phyloP scores from a whole-genome alignment of 2,329 filamentous ascomycete species.

The Akanthomyces dipterigenus region DNA sequence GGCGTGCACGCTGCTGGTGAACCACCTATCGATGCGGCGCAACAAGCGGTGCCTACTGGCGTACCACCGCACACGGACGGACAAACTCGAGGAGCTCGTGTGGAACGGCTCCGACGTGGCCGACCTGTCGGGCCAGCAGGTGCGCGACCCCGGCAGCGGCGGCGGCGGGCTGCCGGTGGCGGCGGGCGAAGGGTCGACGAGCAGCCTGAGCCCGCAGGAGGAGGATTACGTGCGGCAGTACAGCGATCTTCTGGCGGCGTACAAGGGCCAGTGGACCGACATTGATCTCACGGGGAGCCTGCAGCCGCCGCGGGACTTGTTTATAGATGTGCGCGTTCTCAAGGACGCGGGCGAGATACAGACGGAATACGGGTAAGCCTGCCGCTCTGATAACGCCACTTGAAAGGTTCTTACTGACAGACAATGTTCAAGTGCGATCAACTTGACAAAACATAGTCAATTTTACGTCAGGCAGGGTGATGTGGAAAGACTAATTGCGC shows the following conservation, averaged over 20 bases:
- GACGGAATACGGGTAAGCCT: conserved; percentile 88
- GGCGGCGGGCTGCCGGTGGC: conserved; percentile 28
- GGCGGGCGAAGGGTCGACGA: conserved; percentile 51
- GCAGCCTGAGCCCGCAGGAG: conserved; percentile 87
- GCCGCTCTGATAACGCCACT: not conserved
- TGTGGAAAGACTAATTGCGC: conserved; percentile 87
- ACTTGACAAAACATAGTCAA: conserved; percentile 94
- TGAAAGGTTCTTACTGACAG: not conserved
- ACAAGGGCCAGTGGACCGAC: conserved; percentile 98
- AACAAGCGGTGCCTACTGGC: conserved; percentile 94
- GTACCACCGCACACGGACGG: conserved; percentile 83
- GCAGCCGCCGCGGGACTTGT: conserved; percentile 89
- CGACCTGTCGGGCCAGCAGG: conserved; percentile 58
- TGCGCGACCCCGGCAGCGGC: conserved; percentile 29
- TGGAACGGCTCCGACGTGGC: conserved; percentile 84
- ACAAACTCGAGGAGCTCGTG: conserved; percentile 88
- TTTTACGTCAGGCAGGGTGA: conserved; percentile 95
- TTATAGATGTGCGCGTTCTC: conserved; percentile 91
- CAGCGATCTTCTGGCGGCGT: conserved; percentile 84
- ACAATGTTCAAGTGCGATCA: conserved; percentile 64
- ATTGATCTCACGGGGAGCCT: conserved; percentile 91
- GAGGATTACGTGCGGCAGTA: conserved; percentile 94
- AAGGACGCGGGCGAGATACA: conserved; percentile 98
- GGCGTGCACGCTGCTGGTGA: conserved; percentile 82
- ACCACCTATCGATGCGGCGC: conserved; percentile 89